A percentile compares a stretch with the other conserved stretches of the same genome.
Evolutionary conservation across 495 filamentous ascomycete genomes (phyloP).

Genomic region (Achaetomiella virescens): DNA sequence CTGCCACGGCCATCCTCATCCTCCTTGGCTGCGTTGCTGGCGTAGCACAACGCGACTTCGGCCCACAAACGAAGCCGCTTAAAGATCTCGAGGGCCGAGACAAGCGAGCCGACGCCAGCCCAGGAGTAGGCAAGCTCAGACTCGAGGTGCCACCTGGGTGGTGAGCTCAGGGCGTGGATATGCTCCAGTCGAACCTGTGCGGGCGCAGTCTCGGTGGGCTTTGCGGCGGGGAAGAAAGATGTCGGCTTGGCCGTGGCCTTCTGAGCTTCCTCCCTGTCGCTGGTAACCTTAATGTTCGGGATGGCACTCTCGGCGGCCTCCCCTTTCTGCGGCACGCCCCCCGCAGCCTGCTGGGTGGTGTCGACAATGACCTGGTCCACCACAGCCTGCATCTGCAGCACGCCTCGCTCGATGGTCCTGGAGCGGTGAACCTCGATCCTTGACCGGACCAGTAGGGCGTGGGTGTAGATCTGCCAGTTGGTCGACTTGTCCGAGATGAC

Average conservation of each 20-base stretch:
- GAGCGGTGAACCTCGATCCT: slow-evolving; percentile 81
- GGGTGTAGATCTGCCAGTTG: slow-evolving; percentile 98
- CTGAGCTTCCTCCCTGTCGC: slow-evolving; percentile 10
- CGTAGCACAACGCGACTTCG: slow-evolving; percentile 85
- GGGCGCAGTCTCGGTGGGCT: slow-evolving; percentile 69
- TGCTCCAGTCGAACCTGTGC: slow-evolving; percentile 70
- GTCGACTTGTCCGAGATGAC: slow-evolving; percentile 84
- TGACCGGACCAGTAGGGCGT: slow-evolving; percentile 80
- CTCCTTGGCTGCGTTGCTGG: slow-evolving; percentile 52
- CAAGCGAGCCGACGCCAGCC: slow-evolving; percentile 77
- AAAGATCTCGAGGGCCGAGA: slow-evolving; percentile 92
- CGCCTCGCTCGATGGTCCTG: slow-evolving; percentile 77
- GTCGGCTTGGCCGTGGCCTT: slow-evolving; percentile 38
- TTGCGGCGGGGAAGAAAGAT: slow-evolving; percentile 77
- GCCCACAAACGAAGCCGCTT: slow-evolving; percentile 92
- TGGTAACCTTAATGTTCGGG: slow-evolving; percentile 37
- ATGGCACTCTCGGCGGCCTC: slow-evolving; percentile 20
- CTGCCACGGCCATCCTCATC: slow-evolving; percentile 51
- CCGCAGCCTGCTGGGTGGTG: slow-evolving; percentile 52
- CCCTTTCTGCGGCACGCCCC: too few relatives aligned
- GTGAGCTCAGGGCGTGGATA: slow-evolving; percentile 73
- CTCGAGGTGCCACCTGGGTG: slow-evolving; percentile 89
- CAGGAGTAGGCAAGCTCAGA: slow-evolving; percentile 87
- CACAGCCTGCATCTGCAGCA: slow-evolving; percentile 91
- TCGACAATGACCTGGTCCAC: slow-evolving; percentile 95